Base-by-base conservation (phyloP, 305 asterid species). In the Fraxinus platypoda region DNA sequence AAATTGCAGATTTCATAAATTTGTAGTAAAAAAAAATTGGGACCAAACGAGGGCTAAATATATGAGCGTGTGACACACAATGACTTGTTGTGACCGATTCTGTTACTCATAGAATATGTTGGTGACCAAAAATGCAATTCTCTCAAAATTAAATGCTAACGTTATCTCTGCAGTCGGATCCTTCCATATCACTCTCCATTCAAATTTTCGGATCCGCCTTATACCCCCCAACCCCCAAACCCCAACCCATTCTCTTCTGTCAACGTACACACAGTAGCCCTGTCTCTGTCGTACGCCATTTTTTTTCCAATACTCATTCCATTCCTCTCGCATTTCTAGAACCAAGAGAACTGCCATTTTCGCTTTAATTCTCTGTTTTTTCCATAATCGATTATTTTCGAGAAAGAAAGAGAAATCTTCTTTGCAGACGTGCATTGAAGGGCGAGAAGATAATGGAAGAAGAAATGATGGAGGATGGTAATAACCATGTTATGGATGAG, bases 371-470 rank as follows among this genome's bases (percentile, higher is more conserved):
- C 78, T 76, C 84, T 57, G 80, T 79, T 81, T 78, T 78, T 64
- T 82, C 79, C 37, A 6, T 76, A 38, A 33, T 71, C 84, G 79
- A 73, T 70, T 83, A 72, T 38, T 71, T 78, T 12, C 79, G 15
- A 11, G 83, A 64, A 57, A 31, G 54, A 75, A 30, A 28, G 57
- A 31, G 38, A 75, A 46, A 33, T 46, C 15, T 26, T 26, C 26
- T 34, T 25, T 64, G 59, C 37, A 25, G 75, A 30, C 57, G 81
- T 59, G 33, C 37, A 62, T 80, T 30, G 70, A 68, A 37, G 43
- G 84, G 17, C 41, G 81, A 73, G 35, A 11, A 66, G 66, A 54
- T 59, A 83, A 89, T 92, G 97, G 98, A 91, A 74, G 97, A 92
- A 78, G 94, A 89, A 71, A 92, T 91, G 94, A 82, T 71, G 85